These are phyloP conservation scores for Rachicladosporium sp. DNA, from an alignment of 2,329 filamentous ascomycete species.

Conservation along the genomic window DNA sequence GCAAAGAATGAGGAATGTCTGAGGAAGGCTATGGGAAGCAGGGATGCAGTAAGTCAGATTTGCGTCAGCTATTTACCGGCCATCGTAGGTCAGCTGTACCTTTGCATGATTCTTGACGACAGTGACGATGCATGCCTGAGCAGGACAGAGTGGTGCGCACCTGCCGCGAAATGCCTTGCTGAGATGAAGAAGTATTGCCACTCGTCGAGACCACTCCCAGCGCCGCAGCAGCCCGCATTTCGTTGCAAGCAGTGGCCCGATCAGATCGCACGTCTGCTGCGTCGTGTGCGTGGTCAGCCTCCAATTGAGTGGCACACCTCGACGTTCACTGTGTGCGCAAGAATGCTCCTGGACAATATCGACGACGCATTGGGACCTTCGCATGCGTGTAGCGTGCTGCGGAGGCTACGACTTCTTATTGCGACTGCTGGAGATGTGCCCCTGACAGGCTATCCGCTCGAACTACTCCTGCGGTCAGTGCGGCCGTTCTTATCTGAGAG, in stretches of 20 bases:
- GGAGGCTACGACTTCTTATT: conserved; percentile 73
- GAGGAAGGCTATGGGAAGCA: conserved; percentile 55
- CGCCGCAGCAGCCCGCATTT: conserved; percentile 80
- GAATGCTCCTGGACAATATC: conserved; percentile 68
- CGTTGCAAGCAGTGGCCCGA: conserved; percentile 62
- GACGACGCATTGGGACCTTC: conserved; percentile 74
- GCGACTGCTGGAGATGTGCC: conserved; percentile 63
- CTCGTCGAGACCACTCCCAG: conserved; percentile 53
- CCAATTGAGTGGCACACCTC: conserved; percentile 14
- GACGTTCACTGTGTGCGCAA: conserved; percentile 33
- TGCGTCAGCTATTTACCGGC: conserved; percentile 61
- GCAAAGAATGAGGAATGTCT: conserved; percentile 50
- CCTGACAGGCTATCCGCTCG: conserved; percentile 67
- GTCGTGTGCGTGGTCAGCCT: conserved; percentile 55
- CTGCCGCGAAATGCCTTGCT: conserved; percentile 52
- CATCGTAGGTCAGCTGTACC: conserved; percentile 64
- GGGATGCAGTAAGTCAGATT: conserved; percentile 46
- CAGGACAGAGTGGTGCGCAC: conserved; percentile 34
- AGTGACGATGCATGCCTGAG: conserved; percentile 47
- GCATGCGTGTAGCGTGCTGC: conserved; percentile 73
- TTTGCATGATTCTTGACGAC: conserved; percentile 60
- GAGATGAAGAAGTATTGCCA: conserved; percentile 58
- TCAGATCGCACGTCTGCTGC: conserved; percentile 67
- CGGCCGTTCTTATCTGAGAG: conserved; percentile 67
- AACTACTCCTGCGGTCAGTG: conserved; percentile 78